phyloP scores from a whole-genome alignment of 2,329 filamentous ascomycete genomes.

The Orbilia brochopaga region DNA sequence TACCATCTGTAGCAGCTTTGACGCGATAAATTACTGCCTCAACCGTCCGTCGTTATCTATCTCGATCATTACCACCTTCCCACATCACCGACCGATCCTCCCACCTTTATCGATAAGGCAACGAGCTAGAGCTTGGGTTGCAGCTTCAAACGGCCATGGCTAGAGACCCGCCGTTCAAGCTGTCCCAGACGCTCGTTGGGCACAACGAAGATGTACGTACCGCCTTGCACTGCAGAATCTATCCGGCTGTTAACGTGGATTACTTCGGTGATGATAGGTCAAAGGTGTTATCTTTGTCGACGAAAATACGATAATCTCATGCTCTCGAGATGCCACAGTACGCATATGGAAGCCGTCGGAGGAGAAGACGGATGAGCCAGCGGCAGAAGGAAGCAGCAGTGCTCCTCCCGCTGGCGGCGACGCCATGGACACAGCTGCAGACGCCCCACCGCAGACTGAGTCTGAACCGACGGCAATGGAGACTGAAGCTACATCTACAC shows the following conservation, averaged over 20 bases:
- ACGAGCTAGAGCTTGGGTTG: background rate
- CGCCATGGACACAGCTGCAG: slow-evolving; percentile 24
- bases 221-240: background rate
- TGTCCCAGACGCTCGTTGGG: slow-evolving; percentile 85
- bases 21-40: slow-evolving; percentile 30
- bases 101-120: slow-evolving; percentile 42
- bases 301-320: slow-evolving; percentile 75
- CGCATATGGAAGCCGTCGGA: slow-evolving; percentile 72
- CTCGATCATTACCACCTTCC: slow-evolving; percentile 7
- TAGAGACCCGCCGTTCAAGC: slow-evolving; percentile 72
- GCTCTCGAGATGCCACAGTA: slow-evolving; percentile 89
- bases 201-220: slow-evolving; percentile 87
- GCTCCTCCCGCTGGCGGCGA: slow-evolving; percentile 58
- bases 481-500: background rate
- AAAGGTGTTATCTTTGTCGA: slow-evolving; percentile 81
- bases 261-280: slow-evolving; percentile 68
- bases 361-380: slow-evolving; percentile 1
- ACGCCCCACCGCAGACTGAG: background rate
- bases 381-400: background rate
- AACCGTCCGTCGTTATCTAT: slow-evolving; percentile 5
- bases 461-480: slow-evolving; percentile 5
- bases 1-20: no score
- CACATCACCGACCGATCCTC: background rate
- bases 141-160: slow-evolving; percentile 63
- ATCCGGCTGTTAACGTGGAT: slow-evolving; percentile 1